Conservation (phyloP, 208 protist species). For the Leishmania aethiopica region DNA sequence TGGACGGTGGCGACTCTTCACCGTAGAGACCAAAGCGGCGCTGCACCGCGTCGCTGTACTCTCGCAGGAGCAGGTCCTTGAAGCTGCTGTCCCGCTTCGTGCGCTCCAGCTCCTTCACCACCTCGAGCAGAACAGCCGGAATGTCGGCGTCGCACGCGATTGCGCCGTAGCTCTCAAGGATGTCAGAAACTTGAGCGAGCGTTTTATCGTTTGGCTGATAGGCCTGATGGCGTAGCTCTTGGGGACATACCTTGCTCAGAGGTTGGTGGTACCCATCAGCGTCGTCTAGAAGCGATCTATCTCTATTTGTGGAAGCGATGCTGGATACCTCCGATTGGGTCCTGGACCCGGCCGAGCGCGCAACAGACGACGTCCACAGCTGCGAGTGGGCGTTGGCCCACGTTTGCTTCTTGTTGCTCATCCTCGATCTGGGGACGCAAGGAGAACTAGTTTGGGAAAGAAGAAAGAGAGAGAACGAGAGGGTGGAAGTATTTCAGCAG, state of each 20-base stretch:
- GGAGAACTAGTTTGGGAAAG: neutral
- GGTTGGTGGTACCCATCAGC: neutral
- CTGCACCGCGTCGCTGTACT: constrained; percentile 49
- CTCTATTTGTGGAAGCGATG: constrained; percentile 30
- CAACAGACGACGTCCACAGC: constrained; percentile 26
- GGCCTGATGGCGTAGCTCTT: neutral
- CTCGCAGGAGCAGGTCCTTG: constrained; percentile 48
- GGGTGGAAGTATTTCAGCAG: neutral
- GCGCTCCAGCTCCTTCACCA: constrained; percentile 61
- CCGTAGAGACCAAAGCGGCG: constrained; percentile 49
- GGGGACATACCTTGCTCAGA: neutral
- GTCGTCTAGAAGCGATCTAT: constrained; percentile 38
- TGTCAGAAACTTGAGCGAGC: constrained; percentile 52
- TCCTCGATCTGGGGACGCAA: neutral
- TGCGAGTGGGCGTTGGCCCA: constrained; percentile 39
- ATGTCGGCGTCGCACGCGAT: constrained; percentile 35
- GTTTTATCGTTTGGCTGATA: constrained; percentile 17
- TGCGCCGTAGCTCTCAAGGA: constrained; percentile 54
- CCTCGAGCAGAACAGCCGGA: constrained; percentile 41
- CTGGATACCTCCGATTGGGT: constrained; percentile 36
- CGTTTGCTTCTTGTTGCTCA: constrained; percentile 32
- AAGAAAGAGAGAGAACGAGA: neutral
- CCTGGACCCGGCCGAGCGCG: constrained; percentile 18
- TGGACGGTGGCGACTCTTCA: constrained; percentile 31
- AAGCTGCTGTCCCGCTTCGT: constrained; percentile 44